Evolutionary conservation across 352 stramenopile genomes (phyloP).

Genomic region (Peronospora tabacina): DNA sequence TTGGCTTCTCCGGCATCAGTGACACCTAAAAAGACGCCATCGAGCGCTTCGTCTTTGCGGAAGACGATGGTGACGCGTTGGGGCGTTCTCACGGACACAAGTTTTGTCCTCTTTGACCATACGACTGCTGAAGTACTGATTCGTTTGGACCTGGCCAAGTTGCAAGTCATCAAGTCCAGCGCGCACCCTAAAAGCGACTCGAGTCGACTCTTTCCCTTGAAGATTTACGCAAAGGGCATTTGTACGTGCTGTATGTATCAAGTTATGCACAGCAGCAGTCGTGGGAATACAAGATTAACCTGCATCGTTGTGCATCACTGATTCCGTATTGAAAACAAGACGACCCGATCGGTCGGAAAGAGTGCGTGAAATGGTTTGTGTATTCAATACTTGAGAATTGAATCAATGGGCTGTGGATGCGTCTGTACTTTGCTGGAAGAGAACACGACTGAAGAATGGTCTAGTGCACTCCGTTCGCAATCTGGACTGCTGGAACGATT

Average conservation of each 20-base stretch:
- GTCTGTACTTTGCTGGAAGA: neutral
- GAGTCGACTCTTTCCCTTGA: constrained; percentile 55
- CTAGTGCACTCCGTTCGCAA: too few species aligned
- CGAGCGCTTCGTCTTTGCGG: constrained; percentile 37
- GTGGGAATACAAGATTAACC: constrained; percentile 77
- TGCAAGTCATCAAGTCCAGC: constrained; percentile 64
- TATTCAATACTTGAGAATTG: constrained; percentile 13
- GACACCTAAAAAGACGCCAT: constrained; percentile 31
- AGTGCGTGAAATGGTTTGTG: constrained; percentile 11
- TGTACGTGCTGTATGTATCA: constrained; percentile 73
- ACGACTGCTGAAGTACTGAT: constrained; percentile 60
- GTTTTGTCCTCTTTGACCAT: constrained; percentile 71
- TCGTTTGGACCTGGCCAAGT: constrained; percentile 70
- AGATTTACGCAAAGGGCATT: constrained; percentile 58
- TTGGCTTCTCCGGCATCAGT: constrained; percentile 34
- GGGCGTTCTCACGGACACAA: constrained; percentile 75
- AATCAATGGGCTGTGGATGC: neutral
- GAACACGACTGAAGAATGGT: neutral
- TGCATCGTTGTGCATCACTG: constrained; percentile 62
- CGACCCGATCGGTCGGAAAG: neutral
- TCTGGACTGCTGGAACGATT: too few species aligned
- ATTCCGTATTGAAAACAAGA: constrained; percentile 35
- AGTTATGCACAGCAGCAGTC: constrained; percentile 68
- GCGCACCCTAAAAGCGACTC: constrained; percentile 40
- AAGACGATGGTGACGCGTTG: constrained; percentile 63